Conservation (phyloP, 768 basidiomycete species). For the Serendipita indica region DNA sequence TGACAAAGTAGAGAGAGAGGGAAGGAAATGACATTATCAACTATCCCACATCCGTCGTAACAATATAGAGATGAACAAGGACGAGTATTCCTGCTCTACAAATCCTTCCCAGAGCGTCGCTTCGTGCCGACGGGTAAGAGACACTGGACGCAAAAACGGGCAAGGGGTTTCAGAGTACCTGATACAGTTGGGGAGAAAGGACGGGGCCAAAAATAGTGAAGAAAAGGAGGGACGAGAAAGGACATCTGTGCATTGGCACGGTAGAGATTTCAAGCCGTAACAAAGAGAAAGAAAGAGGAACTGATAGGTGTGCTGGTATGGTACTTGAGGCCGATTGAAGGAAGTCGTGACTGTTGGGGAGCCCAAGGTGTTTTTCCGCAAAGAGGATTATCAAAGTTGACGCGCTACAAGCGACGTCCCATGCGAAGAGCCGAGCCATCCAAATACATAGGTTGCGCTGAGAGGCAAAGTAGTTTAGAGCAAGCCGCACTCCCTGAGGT, state of each 20-base stretch:
- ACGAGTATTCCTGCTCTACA: background rate
- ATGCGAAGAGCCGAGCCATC: too few species aligned
- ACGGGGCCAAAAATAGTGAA: background rate
- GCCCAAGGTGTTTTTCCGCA: too few species aligned
- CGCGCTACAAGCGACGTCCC: too few species aligned
- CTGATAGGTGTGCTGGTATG: background rate
- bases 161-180: background rate
- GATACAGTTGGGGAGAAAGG: background rate
- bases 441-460: too few species aligned
- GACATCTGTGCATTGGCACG: background rate
- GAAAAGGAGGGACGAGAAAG: background rate
- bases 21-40: background rate
- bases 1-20: background rate
- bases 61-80: background rate
- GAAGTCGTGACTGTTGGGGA: too few species aligned
- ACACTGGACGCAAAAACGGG: background rate
- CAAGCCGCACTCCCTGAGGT: constrained; percentile 74
- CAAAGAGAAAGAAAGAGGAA: background rate
- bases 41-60: constrained; percentile 1
- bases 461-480: too few species aligned
- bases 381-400: too few species aligned
- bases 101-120: background rate
- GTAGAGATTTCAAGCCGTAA: too few species aligned
- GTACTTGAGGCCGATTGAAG: too few species aligned
- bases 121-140: too few species aligned